These are phyloP conservation scores for Suhomyces xylopsoci DNA, from an alignment of 805 yeast species.

Conservation along the genomic window DNA sequence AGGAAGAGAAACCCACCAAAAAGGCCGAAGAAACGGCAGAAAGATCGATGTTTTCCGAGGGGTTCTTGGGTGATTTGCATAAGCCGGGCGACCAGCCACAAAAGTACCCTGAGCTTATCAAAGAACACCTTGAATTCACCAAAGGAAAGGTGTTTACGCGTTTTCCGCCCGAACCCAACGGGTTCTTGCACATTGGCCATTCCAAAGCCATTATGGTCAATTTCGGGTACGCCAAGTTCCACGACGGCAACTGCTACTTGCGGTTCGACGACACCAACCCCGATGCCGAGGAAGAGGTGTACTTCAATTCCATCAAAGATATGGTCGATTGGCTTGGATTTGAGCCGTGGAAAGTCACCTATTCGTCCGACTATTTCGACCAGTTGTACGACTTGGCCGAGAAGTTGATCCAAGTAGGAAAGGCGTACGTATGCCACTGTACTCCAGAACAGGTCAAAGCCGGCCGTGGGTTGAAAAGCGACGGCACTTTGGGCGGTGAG, in stretches of 20 bases:
- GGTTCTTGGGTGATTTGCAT: constrained; percentile 92
- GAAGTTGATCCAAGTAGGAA: constrained; percentile 62
- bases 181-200: constrained; percentile 95
- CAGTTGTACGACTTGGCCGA: constrained; percentile 86
- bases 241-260: constrained; percentile 85
- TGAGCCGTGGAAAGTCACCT: constrained; percentile 89
- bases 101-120: constrained; percentile 78
- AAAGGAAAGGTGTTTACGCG: constrained; percentile 85
- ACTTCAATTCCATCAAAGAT: constrained; percentile 76
- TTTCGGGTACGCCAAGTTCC: constrained; percentile 91
- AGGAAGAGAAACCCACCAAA: constrained; percentile 23
- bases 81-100: constrained; percentile 95
- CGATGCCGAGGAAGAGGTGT: constrained; percentile 94
- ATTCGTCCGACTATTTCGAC: constrained; percentile 94
- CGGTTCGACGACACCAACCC: constrained; percentile 98
- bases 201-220: constrained; percentile 97
- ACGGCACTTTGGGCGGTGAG: constrained; percentile 93
- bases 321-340: constrained; percentile 95
- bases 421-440: constrained; percentile 91
- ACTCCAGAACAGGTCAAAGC: constrained; percentile 86
- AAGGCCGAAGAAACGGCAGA: constrained; percentile 16
- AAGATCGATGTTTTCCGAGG: constrained; percentile 89
- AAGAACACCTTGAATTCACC: constrained; percentile 73
- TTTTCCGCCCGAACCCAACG: constrained; percentile 99
- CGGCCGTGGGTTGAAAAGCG: constrained; percentile 86